A percentile compares a stretch with the other conserved stretches of the same genome.
Evolutionary conservation across 306 rosid species (phyloP).

Genomic region (Biancaea sappan): DNA sequence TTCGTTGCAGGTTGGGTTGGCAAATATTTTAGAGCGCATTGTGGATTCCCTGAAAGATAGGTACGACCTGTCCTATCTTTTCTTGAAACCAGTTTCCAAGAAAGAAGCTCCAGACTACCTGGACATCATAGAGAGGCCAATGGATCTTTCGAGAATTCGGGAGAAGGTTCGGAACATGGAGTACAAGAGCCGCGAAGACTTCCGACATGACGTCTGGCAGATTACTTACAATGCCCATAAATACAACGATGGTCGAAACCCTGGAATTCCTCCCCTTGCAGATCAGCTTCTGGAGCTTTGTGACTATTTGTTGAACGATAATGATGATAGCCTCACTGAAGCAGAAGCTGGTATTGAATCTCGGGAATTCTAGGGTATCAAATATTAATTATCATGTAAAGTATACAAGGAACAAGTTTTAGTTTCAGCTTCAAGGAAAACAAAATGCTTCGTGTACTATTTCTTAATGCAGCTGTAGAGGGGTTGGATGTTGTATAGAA

Average conservation of each 20-base stretch:
- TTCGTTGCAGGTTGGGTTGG: conserved; percentile 77
- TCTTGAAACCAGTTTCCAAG: conserved; percentile 83
- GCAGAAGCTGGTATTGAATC: conserved; percentile 91
- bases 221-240: conserved; percentile 79
- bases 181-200: conserved; percentile 89
- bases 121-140: conserved; percentile 75
- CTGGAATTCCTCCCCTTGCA: conserved; percentile 91
- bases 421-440: no score
- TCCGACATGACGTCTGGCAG: conserved; percentile 85
- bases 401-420: background rate
- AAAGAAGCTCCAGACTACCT: conserved; percentile 95
- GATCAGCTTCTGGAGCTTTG: conserved; percentile 89
- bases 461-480: background rate
- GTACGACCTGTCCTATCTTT: conserved; percentile 67
- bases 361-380: conserved; percentile 43
- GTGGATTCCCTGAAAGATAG: conserved; percentile 72
- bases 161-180: conserved; percentile 89
- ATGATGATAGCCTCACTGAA: conserved; percentile 75
- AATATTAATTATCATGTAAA: background rate
- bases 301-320: conserved; percentile 75
- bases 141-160: conserved; percentile 85
- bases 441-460: background rate
- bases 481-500: background rate
- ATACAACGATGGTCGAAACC: conserved; percentile 86
- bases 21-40: conserved; percentile 92